Evolutionary conservation across 805 yeast genomes (phyloP).

Genomic region (Yamadazyma sp.): DNA sequence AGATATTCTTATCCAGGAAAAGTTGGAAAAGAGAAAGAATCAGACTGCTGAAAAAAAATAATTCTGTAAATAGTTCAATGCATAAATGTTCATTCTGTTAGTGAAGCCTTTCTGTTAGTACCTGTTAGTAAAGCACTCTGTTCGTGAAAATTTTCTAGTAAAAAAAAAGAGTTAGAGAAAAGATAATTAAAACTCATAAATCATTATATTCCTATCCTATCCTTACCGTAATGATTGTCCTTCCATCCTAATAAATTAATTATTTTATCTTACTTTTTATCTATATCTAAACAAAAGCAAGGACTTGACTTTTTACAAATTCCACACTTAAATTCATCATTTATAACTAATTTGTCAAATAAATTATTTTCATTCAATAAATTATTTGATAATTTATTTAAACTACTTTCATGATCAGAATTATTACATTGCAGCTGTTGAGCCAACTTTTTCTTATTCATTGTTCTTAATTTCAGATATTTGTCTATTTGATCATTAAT

Average conservation of each 20-base stretch:
- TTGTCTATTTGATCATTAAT: constrained; percentile 23
- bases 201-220: too few species aligned
- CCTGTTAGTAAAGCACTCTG: too few species aligned
- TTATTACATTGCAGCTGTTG: not conserved
- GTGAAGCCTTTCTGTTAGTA: too few species aligned
- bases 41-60: not conserved
- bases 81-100: too few species aligned
- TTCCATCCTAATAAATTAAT: too few species aligned
- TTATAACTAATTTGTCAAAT: constrained; percentile 15
- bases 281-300: constrained; percentile 42
- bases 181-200: too few species aligned
- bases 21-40: constrained; percentile 24
- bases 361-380: constrained; percentile 14
- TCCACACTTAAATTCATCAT: constrained; percentile 22
- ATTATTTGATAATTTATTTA: constrained; percentile 7
- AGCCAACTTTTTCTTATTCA: constrained; percentile 4
- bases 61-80: constrained; percentile 6
- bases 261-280: constrained; percentile 15
- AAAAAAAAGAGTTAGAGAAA: too few species aligned
- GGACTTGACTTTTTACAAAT: constrained; percentile 34
- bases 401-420: not conserved
- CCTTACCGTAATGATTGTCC: too few species aligned
- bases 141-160: too few species aligned
- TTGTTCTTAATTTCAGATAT: constrained; percentile 18
- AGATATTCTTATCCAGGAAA: constrained; percentile 59